These are phyloP conservation scores for Megacollybia marginata DNA, from an alignment of 768 basidiomycete species.

Conservation along the genomic window DNA sequence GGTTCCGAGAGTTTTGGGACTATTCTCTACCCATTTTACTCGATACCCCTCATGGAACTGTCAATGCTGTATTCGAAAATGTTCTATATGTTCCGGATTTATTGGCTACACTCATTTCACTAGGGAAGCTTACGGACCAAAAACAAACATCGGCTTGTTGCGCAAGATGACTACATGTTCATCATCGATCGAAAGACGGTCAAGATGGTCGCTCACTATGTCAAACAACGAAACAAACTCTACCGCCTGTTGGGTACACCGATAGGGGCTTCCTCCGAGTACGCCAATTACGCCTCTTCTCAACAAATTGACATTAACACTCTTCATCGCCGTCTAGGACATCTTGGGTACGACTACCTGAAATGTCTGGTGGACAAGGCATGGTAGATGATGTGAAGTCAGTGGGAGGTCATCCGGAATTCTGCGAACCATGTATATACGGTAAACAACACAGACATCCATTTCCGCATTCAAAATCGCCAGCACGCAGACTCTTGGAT, in stretches of 20 bases:
- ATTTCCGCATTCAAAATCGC: conserved; percentile 4
- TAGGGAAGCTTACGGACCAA: conserved; percentile 3
- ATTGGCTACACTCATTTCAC: conserved; percentile 8
- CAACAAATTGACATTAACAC: conserved; percentile 9
- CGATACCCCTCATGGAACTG: conserved; percentile 4
- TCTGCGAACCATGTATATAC: conserved; percentile 6
- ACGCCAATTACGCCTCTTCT: conserved; percentile 2
- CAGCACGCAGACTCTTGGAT: conserved; percentile 3
- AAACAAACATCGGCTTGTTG: neutral
- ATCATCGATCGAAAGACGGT: conserved; percentile 1
- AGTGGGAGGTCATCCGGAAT: neutral
- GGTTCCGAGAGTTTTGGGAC: too few species aligned
- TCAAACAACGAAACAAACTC: neutral
- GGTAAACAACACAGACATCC: conserved; percentile 7
- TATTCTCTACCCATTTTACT: conserved; percentile 6
- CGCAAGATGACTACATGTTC: conserved; percentile 2
- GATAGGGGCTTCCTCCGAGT: conserved; percentile 1
- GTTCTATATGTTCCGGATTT: conserved; percentile 9
- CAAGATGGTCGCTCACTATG: neutral
- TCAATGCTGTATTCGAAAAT: conserved; percentile 6
- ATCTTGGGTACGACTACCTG: conserved; percentile 8
- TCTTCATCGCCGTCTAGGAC: conserved; percentile 13
- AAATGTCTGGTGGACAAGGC: conserved; percentile 10
- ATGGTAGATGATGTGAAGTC: conserved; percentile 8
- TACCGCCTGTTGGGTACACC: conserved; percentile 2